A percentile compares a stretch with the other conserved stretches of the same genome.
Evolutionary conservation across 2,329 filamentous ascomycete genomes (phyloP).

Genomic region (Fusarium coicis): DNA sequence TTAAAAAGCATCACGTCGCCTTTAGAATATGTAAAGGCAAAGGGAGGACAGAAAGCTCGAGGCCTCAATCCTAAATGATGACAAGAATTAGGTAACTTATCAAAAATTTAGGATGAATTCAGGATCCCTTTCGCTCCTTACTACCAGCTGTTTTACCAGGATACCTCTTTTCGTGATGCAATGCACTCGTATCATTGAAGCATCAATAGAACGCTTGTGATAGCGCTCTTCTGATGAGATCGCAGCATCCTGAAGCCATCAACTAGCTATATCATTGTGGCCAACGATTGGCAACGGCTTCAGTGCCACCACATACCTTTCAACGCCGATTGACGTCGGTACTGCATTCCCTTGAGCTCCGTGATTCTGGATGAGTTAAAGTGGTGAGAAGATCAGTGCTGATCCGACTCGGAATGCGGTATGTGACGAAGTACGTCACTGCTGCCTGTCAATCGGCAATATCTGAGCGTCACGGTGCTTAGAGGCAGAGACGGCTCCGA

Average conservation of each 20-base stretch:
- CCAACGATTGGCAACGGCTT: neutral
- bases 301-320: neutral
- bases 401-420: neutral
- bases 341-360: neutral
- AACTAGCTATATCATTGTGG: neutral
- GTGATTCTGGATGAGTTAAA: neutral
- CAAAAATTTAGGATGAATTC: neutral
- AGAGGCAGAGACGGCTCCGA: neutral
- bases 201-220: no score
- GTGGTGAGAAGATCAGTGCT: neutral
- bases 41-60: neutral
- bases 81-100: rapidly evolving
- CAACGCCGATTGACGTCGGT: neutral
- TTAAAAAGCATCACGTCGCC: no score
- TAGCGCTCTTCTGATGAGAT: no score
- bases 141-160: no score
- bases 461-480: neutral
- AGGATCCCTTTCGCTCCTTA: no score
- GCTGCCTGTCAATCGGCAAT: neutral
- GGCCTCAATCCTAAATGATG: neutral
- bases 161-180: no score
- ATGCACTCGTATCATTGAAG: no score
- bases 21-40: neutral
- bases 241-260: neutral
- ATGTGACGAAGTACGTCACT: slow-evolving; percentile 6